These are phyloP conservation scores for Podosphaera xanthii DNA, from an alignment of 2,329 filamentous ascomycete species.

Conservation along the genomic window DNA sequence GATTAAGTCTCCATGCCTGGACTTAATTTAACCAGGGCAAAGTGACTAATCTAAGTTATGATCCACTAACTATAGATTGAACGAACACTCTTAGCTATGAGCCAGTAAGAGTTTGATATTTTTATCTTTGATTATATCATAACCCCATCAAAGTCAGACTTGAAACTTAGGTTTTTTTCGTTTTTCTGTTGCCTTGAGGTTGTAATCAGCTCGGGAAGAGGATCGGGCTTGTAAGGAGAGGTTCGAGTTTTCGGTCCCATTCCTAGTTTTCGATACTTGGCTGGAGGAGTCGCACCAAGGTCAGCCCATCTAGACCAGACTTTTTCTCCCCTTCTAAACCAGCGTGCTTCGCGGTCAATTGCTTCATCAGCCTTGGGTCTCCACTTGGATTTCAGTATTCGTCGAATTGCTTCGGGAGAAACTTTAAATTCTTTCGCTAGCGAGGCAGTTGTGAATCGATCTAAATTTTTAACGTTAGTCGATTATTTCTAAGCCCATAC, in stretches of 20 bases:
- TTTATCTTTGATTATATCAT: too few relatives aligned
- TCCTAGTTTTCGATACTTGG: constrained; percentile 27
- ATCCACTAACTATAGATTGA: too few relatives aligned
- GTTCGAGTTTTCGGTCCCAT: constrained; percentile 14
- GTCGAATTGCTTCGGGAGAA: constrained; percentile 66
- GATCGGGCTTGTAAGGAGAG: background rate
- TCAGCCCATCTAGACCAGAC: constrained; percentile 38
- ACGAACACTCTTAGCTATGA: too few relatives aligned
- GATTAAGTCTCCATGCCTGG: too few relatives aligned
- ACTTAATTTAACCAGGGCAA: too few relatives aligned
- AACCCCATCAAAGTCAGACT: too few relatives aligned
- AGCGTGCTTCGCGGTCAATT: constrained; percentile 31
- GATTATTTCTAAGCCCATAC: background rate
- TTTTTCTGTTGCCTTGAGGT: background rate
- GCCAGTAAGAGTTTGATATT: too few relatives aligned
- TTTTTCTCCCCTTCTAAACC: constrained; percentile 34
- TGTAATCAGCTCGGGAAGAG: constrained; percentile 1
- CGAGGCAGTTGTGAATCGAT: constrained; percentile 32
- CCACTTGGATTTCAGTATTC: constrained; percentile 70
- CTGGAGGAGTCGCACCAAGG: constrained; percentile 36
- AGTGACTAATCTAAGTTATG: too few relatives aligned
- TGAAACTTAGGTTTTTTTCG: too few relatives aligned
- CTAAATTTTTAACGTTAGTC: background rate
- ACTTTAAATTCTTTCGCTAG: constrained; percentile 64
- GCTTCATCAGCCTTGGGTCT: constrained; percentile 33